These are phyloP conservation scores for Kazachstania africana DNA, from an alignment of 805 yeast genomes.

Conservation along the genomic window DNA sequence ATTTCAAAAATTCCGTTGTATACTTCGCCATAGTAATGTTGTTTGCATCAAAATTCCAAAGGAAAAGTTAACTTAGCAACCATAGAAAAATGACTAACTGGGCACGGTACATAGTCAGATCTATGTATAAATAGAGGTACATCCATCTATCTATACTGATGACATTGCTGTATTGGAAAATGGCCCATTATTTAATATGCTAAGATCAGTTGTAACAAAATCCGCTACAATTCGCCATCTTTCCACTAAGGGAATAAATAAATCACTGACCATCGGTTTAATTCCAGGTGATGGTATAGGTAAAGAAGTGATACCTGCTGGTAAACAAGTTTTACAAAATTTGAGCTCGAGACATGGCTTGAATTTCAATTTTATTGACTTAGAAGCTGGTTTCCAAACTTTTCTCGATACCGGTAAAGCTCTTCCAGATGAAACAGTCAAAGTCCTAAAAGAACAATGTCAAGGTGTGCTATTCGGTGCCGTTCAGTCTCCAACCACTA, in stretches of 20 bases:
- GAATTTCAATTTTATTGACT: slow-evolving; percentile 72
- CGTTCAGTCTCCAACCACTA: slow-evolving; percentile 86
- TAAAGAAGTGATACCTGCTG: slow-evolving; percentile 95
- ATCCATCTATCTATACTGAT: no score
- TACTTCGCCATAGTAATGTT: no score
- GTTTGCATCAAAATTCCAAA: no score
- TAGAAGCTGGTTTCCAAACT: slow-evolving; percentile 90
- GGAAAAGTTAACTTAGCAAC: no score
- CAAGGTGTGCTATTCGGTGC: slow-evolving; percentile 98
- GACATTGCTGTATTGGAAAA: no score
- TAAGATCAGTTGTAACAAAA: slow-evolving; percentile 19
- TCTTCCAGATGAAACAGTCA: slow-evolving; percentile 85
- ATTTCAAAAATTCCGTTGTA: not conserved
- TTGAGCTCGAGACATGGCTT: slow-evolving; percentile 68
- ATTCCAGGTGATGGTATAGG: slow-evolving; percentile 99
- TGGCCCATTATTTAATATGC: slow-evolving; percentile 16
- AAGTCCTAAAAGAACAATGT: slow-evolving; percentile 62
- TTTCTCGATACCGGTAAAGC: slow-evolving; percentile 94
- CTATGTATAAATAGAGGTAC: no score
- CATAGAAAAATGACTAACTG: no score
- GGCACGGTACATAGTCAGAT: no score
- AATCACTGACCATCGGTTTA: slow-evolving; percentile 48
- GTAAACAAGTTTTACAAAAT: slow-evolving; percentile 73
- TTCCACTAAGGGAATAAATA: slow-evolving; percentile 9
- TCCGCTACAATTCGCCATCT: slow-evolving; percentile 2